Conservation (phyloP, 1,284 basidiomycete species). For the Mycosarcoma maydis region DNA sequence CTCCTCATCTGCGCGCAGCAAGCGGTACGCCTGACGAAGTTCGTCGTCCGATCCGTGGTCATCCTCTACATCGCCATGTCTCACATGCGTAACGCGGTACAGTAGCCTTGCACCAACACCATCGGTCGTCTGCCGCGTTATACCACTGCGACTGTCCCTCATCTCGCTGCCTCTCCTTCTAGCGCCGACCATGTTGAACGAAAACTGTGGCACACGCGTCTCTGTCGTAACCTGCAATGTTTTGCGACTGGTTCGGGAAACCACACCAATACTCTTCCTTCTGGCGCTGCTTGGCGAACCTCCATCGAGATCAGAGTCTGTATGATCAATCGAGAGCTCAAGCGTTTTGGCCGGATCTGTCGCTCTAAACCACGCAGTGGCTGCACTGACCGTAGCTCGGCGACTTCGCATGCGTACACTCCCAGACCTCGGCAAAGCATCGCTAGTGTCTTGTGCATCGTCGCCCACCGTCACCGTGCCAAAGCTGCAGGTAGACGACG, state of each 20-base stretch:
- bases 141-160: constrained; percentile 1
- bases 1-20: constrained; percentile 23
- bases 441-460: neutral
- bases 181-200: neutral
- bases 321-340: neutral
- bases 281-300: constrained; percentile 3
- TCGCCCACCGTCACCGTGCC: constrained; percentile 5
- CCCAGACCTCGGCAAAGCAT: constrained; percentile 21
- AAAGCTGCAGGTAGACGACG: constrained; percentile 19
- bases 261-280: constrained; percentile 22
- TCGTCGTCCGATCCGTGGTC: constrained; percentile 33
- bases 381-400: constrained; percentile 27
- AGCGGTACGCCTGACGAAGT: constrained; percentile 28
- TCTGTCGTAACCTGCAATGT: constrained; percentile 5
- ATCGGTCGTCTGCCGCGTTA: neutral
- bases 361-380: constrained; percentile 8
- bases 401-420: constrained; percentile 18
- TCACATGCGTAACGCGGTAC: neutral
- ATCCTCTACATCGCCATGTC: constrained; percentile 10
- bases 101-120: neutral
- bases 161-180: neutral
- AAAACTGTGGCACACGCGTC: neutral
- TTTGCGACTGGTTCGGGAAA: constrained; percentile 4
- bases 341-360: neutral
- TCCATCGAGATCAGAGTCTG: neutral